Evolutionary conservation across 805 yeast genomes (phyloP), one percentile per base, ranked within the genome.

Genomic region (Starmera amethionina): DNA sequence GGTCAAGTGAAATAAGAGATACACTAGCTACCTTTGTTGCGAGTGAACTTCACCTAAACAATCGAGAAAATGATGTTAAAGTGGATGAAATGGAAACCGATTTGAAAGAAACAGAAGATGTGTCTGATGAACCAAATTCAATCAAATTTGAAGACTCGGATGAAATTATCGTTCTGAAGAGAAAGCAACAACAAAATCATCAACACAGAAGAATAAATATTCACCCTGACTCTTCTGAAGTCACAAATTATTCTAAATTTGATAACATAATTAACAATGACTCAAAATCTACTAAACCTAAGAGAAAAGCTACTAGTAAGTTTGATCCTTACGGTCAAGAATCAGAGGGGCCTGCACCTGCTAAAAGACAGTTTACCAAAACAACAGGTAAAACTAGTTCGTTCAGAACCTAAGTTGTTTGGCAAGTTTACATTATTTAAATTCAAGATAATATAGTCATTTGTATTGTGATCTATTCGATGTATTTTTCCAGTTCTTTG

Each of bases 401-500:
- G 0, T 54, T 50, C 25, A 10, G 13, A 15, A 16, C 2, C 2
- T 22, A 12, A 30, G 32, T 34, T 14, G 32, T 29, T 27, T 3
- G 28, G n/a, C 37, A 5, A 25, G 27, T 28, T 11, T 25, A 12
- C 4, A 12, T n/a, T n/a, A n/a, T n/a, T n/a, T n/a, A n/a, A n/a
- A n/a, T n/a, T n/a, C n/a, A n/a, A n/a, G 19, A 25, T 25, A 35
- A 33, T 27, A 12, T 13, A 35, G 9, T 15, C 13, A 27, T 5
- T 32, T 11, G 16, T 32, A 13, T 14, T 32, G 16, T 14, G 12
- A 12, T 13, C 16, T 32, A 16, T 36, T 57, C 58, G 40, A 81
- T 65, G 55, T 79, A 87, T 38, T 82, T 62, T 64, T 81, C 82
- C 53, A 90, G 71, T 33, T 75, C 75, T 52, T 73, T 67, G 48